Evolutionary conservation across 2,329 filamentous ascomycete species (phyloP).

Genomic region (Capronia epimyces): DNA sequence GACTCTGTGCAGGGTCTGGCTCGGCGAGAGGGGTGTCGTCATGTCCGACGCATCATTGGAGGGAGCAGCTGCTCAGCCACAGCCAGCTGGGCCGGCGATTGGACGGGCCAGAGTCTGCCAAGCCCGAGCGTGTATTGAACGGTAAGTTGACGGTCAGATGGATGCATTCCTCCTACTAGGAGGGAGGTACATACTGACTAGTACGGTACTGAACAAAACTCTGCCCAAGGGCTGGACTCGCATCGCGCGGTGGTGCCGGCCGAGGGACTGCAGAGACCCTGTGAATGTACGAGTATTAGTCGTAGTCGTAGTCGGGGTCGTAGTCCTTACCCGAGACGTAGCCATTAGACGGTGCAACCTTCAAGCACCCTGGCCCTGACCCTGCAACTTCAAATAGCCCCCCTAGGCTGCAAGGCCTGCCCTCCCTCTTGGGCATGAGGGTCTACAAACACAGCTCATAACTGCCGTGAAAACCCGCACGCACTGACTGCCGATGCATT

Average conservation of each 20-base stretch:
- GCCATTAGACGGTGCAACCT: neutral
- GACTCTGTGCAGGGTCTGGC: no score
- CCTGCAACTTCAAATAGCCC: neutral
- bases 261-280: no score
- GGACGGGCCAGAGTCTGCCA: neutral
- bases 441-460: neutral
- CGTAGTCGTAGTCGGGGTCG: no score
- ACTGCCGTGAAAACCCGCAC: neutral
- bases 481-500: neutral
- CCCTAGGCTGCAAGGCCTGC: neutral
- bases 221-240: neutral
- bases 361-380: no score
- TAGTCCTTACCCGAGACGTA: neutral
- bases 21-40: neutral
- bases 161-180: neutral
- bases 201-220: no score
- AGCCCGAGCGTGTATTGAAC: neutral
- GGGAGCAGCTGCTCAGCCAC: neutral
- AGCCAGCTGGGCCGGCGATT: neutral
- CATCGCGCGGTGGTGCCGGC: neutral
- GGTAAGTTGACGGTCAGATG: neutral
- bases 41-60: neutral
- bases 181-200: no score
- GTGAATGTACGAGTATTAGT: no score
- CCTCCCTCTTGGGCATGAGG: neutral